Base-by-base conservation (phyloP, 805 yeast genomes). In the Lachancea sp. region DNA sequence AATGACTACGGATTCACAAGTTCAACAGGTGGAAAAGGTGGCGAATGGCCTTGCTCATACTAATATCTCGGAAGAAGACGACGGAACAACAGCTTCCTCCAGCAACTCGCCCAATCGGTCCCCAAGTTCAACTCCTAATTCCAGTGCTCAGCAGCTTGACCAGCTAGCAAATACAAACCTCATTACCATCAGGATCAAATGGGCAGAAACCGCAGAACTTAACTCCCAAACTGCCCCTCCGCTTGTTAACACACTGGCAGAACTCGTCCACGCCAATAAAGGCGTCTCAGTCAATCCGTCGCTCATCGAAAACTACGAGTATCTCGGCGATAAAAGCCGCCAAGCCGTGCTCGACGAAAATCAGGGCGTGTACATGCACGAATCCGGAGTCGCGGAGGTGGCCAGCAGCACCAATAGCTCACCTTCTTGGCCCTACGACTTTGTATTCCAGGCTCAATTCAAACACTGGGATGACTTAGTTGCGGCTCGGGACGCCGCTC, bases 261-360 rank as follows among this genome's bases (percentile, higher is more conserved):
- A 44, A 13, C 28, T 46, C 7, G 29, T 38, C 8, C 49, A 46
- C 23, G 41, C 38, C 9, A 36, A 45, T 29, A 52, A 48, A 30
- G 61, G 59, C n/a, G 31, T 24, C 15, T 30, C 49, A 3, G 47
- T 55, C 11, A 49, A 49, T 28, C 50, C 55, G 21, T 44, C 49
- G 12, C 40, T 47, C 17, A 52, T 58, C 34, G 65, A 61, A 42
- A 45, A 49, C 17, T 61, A 56, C 45, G 61, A 61, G 38, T 58
- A 50, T 42, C 42, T 55, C 11, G 37, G 50, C 2, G 61, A 60
- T 46, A 8, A 12, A 4, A 42, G 48, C 23, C 45, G 65, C 36
- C 33, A 51, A 11, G 33, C 45, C 13, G 32, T 49, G 16, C 45
- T 61, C 8, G 33, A 48, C 6, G 50, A 53, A 25, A 45, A 52